Percentiles rank a stretch among this genome's conserved stretches.
phyloP scores from a whole-genome alignment of 2,329 filamentous ascomycete genomes.

The Dactylellina cionopaga region DNA sequence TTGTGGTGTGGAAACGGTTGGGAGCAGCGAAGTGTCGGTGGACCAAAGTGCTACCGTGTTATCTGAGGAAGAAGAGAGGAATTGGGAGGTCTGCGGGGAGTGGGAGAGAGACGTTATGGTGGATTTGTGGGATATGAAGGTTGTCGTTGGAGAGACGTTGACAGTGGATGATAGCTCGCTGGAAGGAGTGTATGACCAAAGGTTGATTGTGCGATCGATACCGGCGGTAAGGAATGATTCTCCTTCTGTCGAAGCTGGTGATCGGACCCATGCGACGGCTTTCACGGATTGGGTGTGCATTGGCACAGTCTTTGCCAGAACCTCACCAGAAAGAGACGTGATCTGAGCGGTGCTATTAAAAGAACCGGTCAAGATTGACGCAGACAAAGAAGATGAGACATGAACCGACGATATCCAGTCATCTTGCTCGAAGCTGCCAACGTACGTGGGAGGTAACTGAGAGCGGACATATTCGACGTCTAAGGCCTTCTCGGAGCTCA shows the following conservation, averaged over 20 bases:
- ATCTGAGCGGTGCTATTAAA: constrained; percentile 89
- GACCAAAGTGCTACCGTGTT: constrained; percentile 90
- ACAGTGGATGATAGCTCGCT: constrained; percentile 72
- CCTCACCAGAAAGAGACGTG: constrained; percentile 88
- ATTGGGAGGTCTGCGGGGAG: constrained; percentile 72
- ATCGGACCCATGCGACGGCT: constrained; percentile 77
- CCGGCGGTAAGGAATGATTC: constrained; percentile 83
- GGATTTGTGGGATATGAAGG: constrained; percentile 50
- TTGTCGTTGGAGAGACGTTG: constrained; percentile 67
- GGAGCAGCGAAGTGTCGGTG: constrained; percentile 77
- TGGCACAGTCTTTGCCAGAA: constrained; percentile 75
- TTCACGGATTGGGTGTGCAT: constrained; percentile 82
- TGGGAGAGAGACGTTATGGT: constrained; percentile 46
- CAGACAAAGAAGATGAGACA: constrained; percentile 73
- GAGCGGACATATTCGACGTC: constrained; percentile 93
- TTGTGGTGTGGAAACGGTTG: constrained; percentile 62
- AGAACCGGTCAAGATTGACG: constrained; percentile 80
- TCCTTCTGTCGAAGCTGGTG: constrained; percentile 63
- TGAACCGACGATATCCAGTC: constrained; percentile 92
- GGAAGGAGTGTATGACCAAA: constrained; percentile 82
- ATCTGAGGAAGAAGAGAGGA: constrained; percentile 87
- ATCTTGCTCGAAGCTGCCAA: constrained; percentile 94
- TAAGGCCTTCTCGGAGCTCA: constrained; percentile 87
- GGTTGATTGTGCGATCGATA: constrained; percentile 82
- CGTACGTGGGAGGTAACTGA: constrained; percentile 85